phyloP scores from a whole-genome alignment of 2,329 filamentous ascomycete genomes.

The Pseudogymnoascus verrucosus region DNA sequence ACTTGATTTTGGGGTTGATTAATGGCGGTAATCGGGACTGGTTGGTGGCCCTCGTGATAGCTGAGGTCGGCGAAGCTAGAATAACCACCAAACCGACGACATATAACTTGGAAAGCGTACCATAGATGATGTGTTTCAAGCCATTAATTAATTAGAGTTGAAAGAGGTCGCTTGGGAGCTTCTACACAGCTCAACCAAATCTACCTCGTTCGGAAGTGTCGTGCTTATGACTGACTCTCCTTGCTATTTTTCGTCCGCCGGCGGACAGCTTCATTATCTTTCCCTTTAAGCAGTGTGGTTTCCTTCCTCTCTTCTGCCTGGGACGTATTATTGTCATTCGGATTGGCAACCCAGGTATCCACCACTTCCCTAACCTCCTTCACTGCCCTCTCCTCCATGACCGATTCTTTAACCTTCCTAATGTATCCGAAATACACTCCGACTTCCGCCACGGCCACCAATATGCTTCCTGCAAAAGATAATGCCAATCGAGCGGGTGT shows the following conservation, averaged over 20 bases:
- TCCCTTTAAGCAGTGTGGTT: neutral
- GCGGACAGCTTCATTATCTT: neutral
- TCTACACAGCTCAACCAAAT: neutral
- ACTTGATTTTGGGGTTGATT: neutral
- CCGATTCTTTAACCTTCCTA: conserved; percentile 61
- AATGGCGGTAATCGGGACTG: neutral
- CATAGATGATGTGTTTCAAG: neutral
- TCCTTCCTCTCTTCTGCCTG: neutral
- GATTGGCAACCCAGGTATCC: conserved; percentile 54
- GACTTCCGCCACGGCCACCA: conserved; percentile 69
- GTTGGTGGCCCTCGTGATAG: neutral
- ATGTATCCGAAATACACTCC: conserved; percentile 70
- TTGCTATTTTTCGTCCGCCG: neutral
- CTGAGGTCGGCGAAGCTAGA: neutral
- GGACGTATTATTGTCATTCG: neutral
- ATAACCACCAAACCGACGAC: neutral
- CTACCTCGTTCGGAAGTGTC: neutral
- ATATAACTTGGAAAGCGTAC: neutral
- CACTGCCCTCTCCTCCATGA: conserved; percentile 49
- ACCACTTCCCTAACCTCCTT: conserved; percentile 62
- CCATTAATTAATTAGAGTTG: neutral
- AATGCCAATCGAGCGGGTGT: conserved; percentile 61
- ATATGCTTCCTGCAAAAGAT: conserved; percentile 59
- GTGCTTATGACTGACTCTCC: neutral
- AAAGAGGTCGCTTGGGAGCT: neutral